phyloP scores from a whole-genome alignment of 1,284 basidiomycete species.

The Afroboletus lepidellus region DNA sequence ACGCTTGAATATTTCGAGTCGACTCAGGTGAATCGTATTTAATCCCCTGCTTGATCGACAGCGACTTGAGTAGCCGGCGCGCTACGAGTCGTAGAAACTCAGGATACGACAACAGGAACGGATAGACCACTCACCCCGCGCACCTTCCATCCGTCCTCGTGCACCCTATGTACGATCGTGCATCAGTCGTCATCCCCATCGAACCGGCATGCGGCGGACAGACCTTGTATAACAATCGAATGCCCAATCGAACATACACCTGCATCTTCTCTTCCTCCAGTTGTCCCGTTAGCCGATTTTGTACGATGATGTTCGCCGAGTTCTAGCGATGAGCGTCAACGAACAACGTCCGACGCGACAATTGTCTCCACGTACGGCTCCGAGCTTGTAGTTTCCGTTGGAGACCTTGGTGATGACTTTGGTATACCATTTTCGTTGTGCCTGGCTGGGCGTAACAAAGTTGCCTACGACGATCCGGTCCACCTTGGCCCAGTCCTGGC shows the following conservation, averaged over 20 bases:
- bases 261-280: conserved; percentile 98
- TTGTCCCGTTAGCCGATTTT: conserved; percentile 88
- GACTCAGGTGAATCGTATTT: conserved; percentile 91
- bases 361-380: conserved; percentile 59
- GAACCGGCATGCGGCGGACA: conserved; percentile 9
- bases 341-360: background rate
- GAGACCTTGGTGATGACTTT: conserved; percentile 86
- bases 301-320: conserved; percentile 95
- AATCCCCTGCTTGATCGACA: conserved; percentile 92
- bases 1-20: conserved; percentile 78
- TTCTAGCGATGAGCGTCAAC: conserved; percentile 50
- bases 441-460: conserved; percentile 93
- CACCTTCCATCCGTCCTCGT: conserved; percentile 87
- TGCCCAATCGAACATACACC: conserved; percentile 91
- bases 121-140: conserved; percentile 56
- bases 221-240: conserved; percentile 88
- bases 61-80: conserved; percentile 73
- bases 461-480: conserved; percentile 90
- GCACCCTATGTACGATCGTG: conserved; percentile 54
- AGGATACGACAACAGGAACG: background rate
- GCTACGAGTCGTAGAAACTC: conserved; percentile 48
- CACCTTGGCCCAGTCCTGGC: conserved; percentile 87
- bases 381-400: conserved; percentile 84
- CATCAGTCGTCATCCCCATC: conserved; percentile 2
- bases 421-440: conserved; percentile 96